Evolutionary conservation across 208 protist species (phyloP).

Genomic region (Leishmania gerbilli): DNA sequence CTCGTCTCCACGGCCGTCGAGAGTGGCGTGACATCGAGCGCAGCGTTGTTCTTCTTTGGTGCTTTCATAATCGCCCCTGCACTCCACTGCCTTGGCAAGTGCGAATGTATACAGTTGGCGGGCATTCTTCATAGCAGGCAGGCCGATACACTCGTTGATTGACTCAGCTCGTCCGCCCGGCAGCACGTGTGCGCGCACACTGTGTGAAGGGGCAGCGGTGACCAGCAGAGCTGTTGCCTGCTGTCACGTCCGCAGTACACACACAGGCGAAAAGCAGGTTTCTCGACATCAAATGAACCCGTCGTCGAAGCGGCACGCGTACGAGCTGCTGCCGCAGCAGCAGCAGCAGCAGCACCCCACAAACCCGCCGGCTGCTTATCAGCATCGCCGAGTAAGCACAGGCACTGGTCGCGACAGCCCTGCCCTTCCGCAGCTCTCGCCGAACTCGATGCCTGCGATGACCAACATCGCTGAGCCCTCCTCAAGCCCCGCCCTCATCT

Average conservation of each 20-base stretch:
- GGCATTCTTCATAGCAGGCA: background rate
- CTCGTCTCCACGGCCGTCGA: background rate
- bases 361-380: too few relatives aligned
- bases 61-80: background rate
- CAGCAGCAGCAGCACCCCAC: background rate
- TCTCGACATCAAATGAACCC: constrained; percentile 1
- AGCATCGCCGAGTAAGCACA: background rate
- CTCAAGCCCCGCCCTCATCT: background rate
- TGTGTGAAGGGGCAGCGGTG: background rate
- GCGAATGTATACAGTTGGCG: background rate
- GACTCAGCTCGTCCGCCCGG: background rate
- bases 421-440: constrained; percentile 2
- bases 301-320: constrained; percentile 4
- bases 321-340: constrained; percentile 4
- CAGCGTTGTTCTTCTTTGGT: background rate
- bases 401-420: background rate
- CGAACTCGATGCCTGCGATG: background rate
- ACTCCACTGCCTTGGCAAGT: background rate
- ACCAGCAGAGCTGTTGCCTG: background rate
- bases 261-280: background rate
- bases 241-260: background rate
- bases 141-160: background rate
- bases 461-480: background rate
- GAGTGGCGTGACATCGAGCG: background rate
- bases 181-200: background rate